Evolutionary conservation across 192 early-diverging fungal genomes (phyloP).

Genomic region (Coemansia sp.): DNA sequence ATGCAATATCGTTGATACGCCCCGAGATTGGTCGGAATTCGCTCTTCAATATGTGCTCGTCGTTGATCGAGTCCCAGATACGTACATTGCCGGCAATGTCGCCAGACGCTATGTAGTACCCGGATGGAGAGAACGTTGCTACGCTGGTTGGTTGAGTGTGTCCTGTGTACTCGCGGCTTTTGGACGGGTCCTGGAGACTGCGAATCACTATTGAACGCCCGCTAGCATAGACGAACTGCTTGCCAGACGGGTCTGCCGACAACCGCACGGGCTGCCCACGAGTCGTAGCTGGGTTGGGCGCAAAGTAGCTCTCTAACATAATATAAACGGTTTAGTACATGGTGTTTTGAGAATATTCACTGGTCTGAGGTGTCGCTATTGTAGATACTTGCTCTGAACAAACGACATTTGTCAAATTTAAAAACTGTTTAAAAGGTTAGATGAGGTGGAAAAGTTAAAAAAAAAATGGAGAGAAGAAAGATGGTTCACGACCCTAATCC

Average conservation of each 20-base stretch:
- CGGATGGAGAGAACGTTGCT: slow-evolving; percentile 88
- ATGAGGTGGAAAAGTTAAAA: background rate
- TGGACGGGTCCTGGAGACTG: slow-evolving; percentile 58
- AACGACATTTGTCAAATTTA: slow-evolving; percentile 27
- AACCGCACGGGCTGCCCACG: slow-evolving; percentile 85
- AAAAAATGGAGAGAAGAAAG: background rate
- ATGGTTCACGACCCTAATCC: background rate
- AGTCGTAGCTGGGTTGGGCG: slow-evolving; percentile 74
- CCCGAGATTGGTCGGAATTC: slow-evolving; percentile 79
- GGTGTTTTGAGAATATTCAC: background rate
- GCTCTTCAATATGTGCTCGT: slow-evolving; percentile 83
- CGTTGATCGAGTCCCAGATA: slow-evolving; percentile 89
- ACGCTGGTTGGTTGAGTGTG: slow-evolving; percentile 81
- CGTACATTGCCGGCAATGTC: slow-evolving; percentile 88
- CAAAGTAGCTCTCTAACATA: slow-evolving; percentile 58
- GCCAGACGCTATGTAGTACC: slow-evolving; percentile 96
- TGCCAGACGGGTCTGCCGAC: slow-evolving; percentile 81
- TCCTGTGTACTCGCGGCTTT: slow-evolving; percentile 75
- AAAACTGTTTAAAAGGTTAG: background rate
- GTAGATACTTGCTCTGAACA: slow-evolving; percentile 41
- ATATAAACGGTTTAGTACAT: background rate
- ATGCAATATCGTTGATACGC: slow-evolving; percentile 85
- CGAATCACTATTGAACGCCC: slow-evolving; percentile 88
- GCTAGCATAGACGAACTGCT: slow-evolving; percentile 86
- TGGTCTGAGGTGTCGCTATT: background rate